Base-by-base conservation (phyloP, 352 stramenopile genomes). In the Phytophthora hybrid region DNA sequence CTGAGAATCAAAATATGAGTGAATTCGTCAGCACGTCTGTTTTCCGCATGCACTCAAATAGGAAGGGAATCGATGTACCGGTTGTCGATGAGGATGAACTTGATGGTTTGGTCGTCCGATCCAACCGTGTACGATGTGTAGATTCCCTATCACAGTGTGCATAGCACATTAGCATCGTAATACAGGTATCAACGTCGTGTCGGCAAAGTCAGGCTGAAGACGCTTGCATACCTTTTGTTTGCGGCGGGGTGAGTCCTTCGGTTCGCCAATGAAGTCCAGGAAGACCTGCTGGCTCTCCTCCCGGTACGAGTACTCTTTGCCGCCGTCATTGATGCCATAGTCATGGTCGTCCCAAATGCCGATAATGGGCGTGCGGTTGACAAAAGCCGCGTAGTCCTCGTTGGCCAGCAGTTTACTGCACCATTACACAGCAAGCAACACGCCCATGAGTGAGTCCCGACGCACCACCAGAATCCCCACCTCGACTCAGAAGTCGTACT, bases 311-410 rank as follows among this genome's bases (percentile, higher is more conserved):
- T 88, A 98, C 5, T 79, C 69, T 46, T 93, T 96, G 73, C 90
- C 78, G 10, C 84, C 90, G 59, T 98, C 91, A 68, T 97, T 98
- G 56, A 94, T 93, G n/a, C 92, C 92, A 62, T 94, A 98, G 72
- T 98, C 92, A 66, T 97, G 91, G 76, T 98, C 92, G 70, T 98
- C 88, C 90, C 90, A 96, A 63, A 94, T 93, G n/a, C 85, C 90
- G 49, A 96, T 93, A 49, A 94, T 82, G 6, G 90, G 90, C 59
- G 85, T 93, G 53, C 52, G 79, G 41, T 80, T 80, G 16, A 82
- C 79, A 37, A 96, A 91, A 57, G 75, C 59, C 13, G 64, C 74
- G 75, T 96, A 96, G 61, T 93, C 85, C 3, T 83, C 74, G 66
- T 94, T 90, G 5, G 76, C 77, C 32, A 87, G 46, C 62, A 91